Evolutionary conservation across 148 eudicot genomes (phyloP).

Genomic region (Chenopodium suecicum): DNA sequence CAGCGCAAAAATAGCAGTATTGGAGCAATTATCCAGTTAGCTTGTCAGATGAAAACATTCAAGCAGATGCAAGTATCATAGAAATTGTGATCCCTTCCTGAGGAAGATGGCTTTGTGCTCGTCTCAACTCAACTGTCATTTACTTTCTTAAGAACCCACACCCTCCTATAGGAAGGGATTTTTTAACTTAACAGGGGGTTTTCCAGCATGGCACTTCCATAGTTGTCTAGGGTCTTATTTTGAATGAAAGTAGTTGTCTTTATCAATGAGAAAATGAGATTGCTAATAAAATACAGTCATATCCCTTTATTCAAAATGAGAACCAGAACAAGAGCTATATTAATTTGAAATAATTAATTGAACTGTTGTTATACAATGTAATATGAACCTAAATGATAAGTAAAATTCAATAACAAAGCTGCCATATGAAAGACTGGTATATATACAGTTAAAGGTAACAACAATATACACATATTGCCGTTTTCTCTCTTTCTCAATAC

Average conservation of each 20-base stretch:
- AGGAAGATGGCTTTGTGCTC: not conserved
- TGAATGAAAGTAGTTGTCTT: not conserved
- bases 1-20: not conserved
- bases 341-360: not conserved
- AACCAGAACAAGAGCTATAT: not conserved
- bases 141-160: not conserved
- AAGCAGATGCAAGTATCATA: not conserved
- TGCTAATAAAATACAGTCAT: not conserved
- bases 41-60: not conserved
- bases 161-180: not conserved
- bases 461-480: not conserved
- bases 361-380: too few species aligned
- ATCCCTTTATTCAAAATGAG: not conserved
- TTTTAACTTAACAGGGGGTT: not conserved
- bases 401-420: not conserved
- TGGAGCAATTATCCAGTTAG: not conserved
- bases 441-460: slow-evolving; percentile 20
- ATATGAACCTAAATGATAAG: not conserved
- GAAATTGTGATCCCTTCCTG: not conserved
- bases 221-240: not conserved
- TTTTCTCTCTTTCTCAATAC: slow-evolving; percentile 8
- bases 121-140: not conserved
- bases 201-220: not conserved
- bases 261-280: not conserved
- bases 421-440: not conserved